Percentiles rank a stretch among this genome's conserved stretches.
Evolutionary conservation across 441 rosid genomes (phyloP).

Genomic region (Pelargonium australe): DNA sequence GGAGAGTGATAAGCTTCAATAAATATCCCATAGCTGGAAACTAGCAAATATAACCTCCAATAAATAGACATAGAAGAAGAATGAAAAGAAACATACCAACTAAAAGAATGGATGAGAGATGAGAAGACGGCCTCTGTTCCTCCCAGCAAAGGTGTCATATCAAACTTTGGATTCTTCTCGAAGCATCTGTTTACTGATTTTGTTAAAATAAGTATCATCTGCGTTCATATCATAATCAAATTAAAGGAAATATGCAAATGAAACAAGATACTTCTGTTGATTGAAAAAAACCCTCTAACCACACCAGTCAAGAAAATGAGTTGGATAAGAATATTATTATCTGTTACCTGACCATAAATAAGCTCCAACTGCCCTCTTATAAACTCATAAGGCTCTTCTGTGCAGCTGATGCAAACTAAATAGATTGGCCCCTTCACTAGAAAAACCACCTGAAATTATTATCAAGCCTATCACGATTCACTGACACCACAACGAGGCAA

Average conservation of each 20-base stretch:
- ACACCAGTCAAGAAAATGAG: not conserved
- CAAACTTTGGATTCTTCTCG: constrained; percentile 93
- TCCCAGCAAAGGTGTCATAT: constrained; percentile 93
- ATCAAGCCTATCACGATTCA: constrained; percentile 1
- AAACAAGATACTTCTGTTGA: not conserved
- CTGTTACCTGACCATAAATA: constrained; percentile 86
- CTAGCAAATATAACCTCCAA: not conserved
- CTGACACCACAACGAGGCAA: not conserved
- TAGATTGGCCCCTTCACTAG: constrained; percentile 97
- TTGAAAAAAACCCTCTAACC: not conserved
- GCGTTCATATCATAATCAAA: constrained; percentile 30
- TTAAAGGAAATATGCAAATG: constrained; percentile 7
- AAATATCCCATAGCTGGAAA: not conserved
- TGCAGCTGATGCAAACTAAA: constrained; percentile 92
- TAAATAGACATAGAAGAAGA: constrained; percentile 8
- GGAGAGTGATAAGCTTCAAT: not conserved
- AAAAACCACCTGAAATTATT: constrained; percentile 62
- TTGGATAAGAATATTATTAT: constrained; percentile 5
- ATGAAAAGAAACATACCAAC: constrained; percentile 58
- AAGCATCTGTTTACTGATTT: constrained; percentile 92
- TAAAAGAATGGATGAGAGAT: constrained; percentile 86
- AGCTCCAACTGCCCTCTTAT: constrained; percentile 85
- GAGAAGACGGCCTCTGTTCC: constrained; percentile 98
- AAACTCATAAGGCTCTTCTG: constrained; percentile 86
- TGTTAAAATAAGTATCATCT: constrained; percentile 96